Base-by-base conservation (phyloP, 495 filamentous ascomycete species). In the Trichoderma gamsii region DNA sequence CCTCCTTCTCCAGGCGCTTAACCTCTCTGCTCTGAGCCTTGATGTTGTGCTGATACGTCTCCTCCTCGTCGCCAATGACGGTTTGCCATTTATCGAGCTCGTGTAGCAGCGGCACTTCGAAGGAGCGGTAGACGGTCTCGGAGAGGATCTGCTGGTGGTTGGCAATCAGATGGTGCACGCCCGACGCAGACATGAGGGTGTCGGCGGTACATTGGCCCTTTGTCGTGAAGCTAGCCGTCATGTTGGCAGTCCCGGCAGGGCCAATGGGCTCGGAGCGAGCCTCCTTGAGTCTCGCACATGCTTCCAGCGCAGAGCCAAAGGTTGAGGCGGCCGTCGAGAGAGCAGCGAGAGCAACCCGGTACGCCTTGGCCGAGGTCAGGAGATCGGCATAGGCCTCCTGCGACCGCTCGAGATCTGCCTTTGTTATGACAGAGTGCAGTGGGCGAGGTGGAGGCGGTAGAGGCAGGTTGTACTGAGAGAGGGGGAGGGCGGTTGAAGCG, bases 111-210 rank as follows among this genome's bases (percentile, higher is more conserved):
- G 86, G 86, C 9, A 88, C 86, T 73, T 89, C 86, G 71, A 89
- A 89, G 56, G 79, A 80, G 21, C 86, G 77, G 74, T 89, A 88
- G n/a, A 89, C 82, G 5, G 84, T 86, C 71, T 89, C 86, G 27
- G 77, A 80, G 0, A 89, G 78, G 69, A 89, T 87, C 69, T 88
- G 84, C 73, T 86, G 85, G 74, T 89, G 87, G 73, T 88, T 89
- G 15, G 85, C 86, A 25, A 88, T 81, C 32, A 89, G 76, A 70
- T 89, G 85, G 71, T 89, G 86, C 56, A 89, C 77, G n/a, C 86
- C 86, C 44, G 83, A 82, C 12, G 84, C 82, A 44, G 83, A 80
- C 43, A 89, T 75, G 21, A 89, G 74, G 27, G 79, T 78, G 74
- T 88, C 85, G 11, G 85, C 86, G 1, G 86, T 88, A 76, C 86